Evolutionary conservation across 1,284 basidiomycete species (phyloP), one percentile per base, ranked within the genome.

Genomic region (Microbotryomycetes sp.): DNA sequence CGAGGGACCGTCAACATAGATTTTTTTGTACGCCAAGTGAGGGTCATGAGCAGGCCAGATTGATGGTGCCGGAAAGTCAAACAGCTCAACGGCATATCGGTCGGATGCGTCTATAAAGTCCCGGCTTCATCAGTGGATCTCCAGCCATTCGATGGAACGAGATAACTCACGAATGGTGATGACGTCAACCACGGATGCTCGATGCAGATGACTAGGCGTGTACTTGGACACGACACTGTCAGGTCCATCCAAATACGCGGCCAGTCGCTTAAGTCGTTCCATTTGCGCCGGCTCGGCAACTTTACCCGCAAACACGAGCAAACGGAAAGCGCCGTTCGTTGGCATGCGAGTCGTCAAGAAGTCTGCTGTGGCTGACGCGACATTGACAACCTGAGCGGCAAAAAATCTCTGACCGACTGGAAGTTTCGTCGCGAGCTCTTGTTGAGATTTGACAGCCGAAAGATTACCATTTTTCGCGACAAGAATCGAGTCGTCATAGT

Each of bases 151-250:
- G 15, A 46, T 30, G 30, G 45, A 25, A 46, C 3, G 28, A n/a
- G 32, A 3, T 15, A 53, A 49, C 63, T 30, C 23, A 68, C 66
- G 66, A 23, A 72, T 66, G 2, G 73, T 74, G 26, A 74, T 54
- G 22, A 61, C 51, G 42, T 73, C 70, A 32, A 74, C 65, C 16
- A 73, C 55, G 9, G 62, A 58, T 56, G 63, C 64, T 5, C 72
- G 53, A n/a, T 58, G 52, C n/a, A 49, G 15, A n/a, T 56, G 48
- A 32, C 36, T 29, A 2, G 72, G 71, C 12, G 73, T 74, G 55
- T 73, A 72, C 58, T 73, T 71, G 51, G 62, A 71, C 22, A 74
- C 67, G n/a, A 72, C 65, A 30, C 71, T 70, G 3, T 66, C 63
- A 7, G 64, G 58, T 14, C 60, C 48, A 49, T 72, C 70, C 46